Conservation (phyloP, 2,329 filamentous ascomycete genomes). For the Fusarium subtropicale region DNA sequence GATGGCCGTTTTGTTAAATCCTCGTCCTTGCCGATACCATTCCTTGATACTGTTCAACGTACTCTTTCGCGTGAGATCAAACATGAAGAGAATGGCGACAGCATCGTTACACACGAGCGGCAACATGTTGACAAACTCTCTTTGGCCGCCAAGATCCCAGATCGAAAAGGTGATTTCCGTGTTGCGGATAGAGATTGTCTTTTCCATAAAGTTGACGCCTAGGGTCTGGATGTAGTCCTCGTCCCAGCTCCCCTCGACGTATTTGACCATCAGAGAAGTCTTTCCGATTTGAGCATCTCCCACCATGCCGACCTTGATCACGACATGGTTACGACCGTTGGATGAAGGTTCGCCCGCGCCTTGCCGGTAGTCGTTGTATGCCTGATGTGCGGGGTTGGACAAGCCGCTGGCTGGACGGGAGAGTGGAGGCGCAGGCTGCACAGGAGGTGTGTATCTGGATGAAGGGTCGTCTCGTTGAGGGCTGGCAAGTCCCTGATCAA, state of each 20-base stretch:
- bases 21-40: slow-evolving; percentile 97
- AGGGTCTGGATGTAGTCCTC: slow-evolving; percentile 99
- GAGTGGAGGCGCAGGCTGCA: slow-evolving; percentile 58
- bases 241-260: slow-evolving; percentile 99
- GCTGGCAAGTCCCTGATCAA: slow-evolving; percentile 60
- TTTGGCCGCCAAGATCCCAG: slow-evolving; percentile 97
- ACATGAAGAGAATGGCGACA: slow-evolving; percentile 99
- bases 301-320: slow-evolving; percentile 99
- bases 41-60: slow-evolving; percentile 99
- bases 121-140: slow-evolving; percentile 99
- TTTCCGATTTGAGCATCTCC: slow-evolving; percentile 99
- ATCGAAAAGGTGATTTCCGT: slow-evolving; percentile 99
- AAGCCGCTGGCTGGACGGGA: slow-evolving; percentile 68
- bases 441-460: slow-evolving; percentile 60
- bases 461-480: slow-evolving; percentile 55
- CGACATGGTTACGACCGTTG: slow-evolving; percentile 77
- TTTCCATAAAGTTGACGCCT: slow-evolving; percentile 99
- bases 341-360: slow-evolving; percentile 51
- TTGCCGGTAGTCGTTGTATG: slow-evolving; percentile 60
- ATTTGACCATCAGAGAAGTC: slow-evolving; percentile 99
- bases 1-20: slow-evolving; percentile 99
- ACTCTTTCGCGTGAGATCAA: slow-evolving; percentile 96
- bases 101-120: slow-evolving; percentile 99
- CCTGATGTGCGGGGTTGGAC: slow-evolving; percentile 57
- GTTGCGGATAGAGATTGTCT: slow-evolving; percentile 99